Evolutionary conservation across 129 eudicot genomes (phyloP).

Genomic region (Pulicaria dysenterica): DNA sequence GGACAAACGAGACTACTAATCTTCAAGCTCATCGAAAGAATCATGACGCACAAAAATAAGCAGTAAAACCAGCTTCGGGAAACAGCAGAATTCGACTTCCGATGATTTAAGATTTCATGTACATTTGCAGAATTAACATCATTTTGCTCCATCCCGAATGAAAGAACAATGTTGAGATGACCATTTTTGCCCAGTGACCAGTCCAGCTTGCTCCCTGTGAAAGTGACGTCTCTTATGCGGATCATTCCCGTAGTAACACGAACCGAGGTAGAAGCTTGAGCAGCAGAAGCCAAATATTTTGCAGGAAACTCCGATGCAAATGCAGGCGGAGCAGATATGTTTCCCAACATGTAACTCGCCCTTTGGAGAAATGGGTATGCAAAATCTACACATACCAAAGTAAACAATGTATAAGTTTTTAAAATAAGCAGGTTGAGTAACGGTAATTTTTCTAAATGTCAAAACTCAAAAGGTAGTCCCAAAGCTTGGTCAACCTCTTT

Average conservation of each 20-base stretch:
- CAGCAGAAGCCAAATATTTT: slow-evolving; percentile 51
- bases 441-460: neutral
- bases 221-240: slow-evolving; percentile 49
- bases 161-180: slow-evolving; percentile 54
- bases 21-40: slow-evolving; percentile 59
- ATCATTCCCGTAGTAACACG: slow-evolving; percentile 88
- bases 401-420: slow-evolving; percentile 1
- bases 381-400: slow-evolving; percentile 44
- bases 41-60: slow-evolving; percentile 55
- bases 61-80: slow-evolving; percentile 61
- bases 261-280: slow-evolving; percentile 60
- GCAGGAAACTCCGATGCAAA: slow-evolving; percentile 80
- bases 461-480: neutral
- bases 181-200: slow-evolving; percentile 56
- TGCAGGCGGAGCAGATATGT: slow-evolving; percentile 79
- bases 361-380: slow-evolving; percentile 58
- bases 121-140: slow-evolving; percentile 29
- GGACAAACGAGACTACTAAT: slow-evolving; percentile 55
- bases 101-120: slow-evolving; percentile 10
- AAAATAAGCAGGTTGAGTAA: neutral
- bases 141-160: slow-evolving; percentile 48
- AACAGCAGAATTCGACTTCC: slow-evolving; percentile 32
- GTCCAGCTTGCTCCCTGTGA: slow-evolving; percentile 44
- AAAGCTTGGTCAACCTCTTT: neutral
- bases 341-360: slow-evolving; percentile 69